phyloP scores from a whole-genome alignment of 352 stramenopile species.

The Globisporangium camurandrum region DNA sequence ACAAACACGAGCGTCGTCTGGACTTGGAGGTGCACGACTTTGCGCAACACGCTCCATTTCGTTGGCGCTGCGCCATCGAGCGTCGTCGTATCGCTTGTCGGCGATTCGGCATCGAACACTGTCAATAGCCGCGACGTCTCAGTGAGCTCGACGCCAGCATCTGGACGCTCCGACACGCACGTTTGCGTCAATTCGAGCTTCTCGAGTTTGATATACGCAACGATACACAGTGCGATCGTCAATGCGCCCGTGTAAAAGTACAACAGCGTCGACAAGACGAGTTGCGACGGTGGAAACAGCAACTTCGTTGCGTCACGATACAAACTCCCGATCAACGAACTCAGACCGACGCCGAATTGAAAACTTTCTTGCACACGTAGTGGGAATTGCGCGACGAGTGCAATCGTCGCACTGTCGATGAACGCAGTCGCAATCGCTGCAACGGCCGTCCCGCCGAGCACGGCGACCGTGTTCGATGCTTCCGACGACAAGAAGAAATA shows the following conservation, averaged over 20 bases:
- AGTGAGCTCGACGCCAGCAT: slow-evolving; percentile 45
- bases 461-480: slow-evolving; percentile 49
- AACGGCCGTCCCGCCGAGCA: slow-evolving; percentile 55
- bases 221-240: slow-evolving; percentile 72
- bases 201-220: slow-evolving; percentile 65
- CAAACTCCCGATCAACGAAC: slow-evolving; percentile 72
- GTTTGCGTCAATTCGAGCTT: slow-evolving; percentile 46
- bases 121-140: slow-evolving; percentile 40
- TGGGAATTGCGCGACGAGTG: slow-evolving; percentile 76
- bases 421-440: slow-evolving; percentile 72
- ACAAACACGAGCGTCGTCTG: slow-evolving; percentile 72
- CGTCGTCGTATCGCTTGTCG: slow-evolving; percentile 11
- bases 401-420: slow-evolving; percentile 79
- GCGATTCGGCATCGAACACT: not conserved
- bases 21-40: slow-evolving; percentile 53
- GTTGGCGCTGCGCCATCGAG: slow-evolving; percentile 19
- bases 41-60: slow-evolving; percentile 62
- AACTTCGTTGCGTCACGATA: slow-evolving; percentile 82
- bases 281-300: slow-evolving; percentile 47
- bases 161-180: slow-evolving; percentile 24
- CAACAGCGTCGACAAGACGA: slow-evolving; percentile 64
- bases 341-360: slow-evolving; percentile 74
- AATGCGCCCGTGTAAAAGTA: slow-evolving; percentile 81
- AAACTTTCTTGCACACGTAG: slow-evolving; percentile 74
- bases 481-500: slow-evolving; percentile 70